Percentiles rank a stretch among this genome's conserved stretches.
Evolutionary conservation across 2,329 filamentous ascomycete genomes (phyloP).

Genomic region (Neonectria punicea): DNA sequence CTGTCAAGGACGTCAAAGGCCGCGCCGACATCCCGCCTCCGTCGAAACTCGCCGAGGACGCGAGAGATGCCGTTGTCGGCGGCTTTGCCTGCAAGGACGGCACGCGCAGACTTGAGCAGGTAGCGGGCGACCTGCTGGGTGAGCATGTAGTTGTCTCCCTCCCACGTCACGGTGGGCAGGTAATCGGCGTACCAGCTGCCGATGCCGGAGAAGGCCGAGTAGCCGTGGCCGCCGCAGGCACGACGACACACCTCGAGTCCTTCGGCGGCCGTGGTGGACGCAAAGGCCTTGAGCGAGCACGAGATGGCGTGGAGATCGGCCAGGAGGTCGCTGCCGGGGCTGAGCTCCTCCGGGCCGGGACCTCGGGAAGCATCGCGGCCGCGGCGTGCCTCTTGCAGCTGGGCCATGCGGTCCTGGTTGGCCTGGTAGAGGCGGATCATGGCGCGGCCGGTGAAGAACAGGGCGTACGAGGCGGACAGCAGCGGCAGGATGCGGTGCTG

Average conservation of each 20-base stretch:
- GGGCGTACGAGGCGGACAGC: constrained; percentile 78
- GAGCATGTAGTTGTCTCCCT: constrained; percentile 86
- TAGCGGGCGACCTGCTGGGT: constrained; percentile 83
- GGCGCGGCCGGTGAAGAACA: constrained; percentile 80
- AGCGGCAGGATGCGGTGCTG: constrained; percentile 78
- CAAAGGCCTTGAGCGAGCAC: constrained; percentile 79
- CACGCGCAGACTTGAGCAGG: constrained; percentile 78
- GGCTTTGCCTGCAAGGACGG: constrained; percentile 72
- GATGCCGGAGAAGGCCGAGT: constrained; percentile 80
- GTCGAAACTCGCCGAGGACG: constrained; percentile 73
- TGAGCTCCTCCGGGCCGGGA: constrained; percentile 72
- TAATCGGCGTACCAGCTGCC: constrained; percentile 81
- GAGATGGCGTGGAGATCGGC: constrained; percentile 82
- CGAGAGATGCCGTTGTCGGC: constrained; percentile 49
- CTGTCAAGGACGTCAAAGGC: constrained; percentile 79
- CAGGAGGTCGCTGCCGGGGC: constrained; percentile 70
- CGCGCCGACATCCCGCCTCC: constrained; percentile 74
- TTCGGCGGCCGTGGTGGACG: constrained; percentile 77
- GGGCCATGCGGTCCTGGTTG: constrained; percentile 74
- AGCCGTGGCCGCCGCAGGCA: constrained; percentile 82
- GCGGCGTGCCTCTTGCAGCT: constrained; percentile 51
- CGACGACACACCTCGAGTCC: constrained; percentile 79
- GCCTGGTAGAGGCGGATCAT: constrained; percentile 81
- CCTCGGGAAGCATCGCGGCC: constrained; percentile 58
- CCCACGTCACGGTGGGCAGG: constrained; percentile 75